Percentiles rank a stretch among this genome's conserved stretches.
phyloP scores from a whole-genome alignment of 2,329 filamentous ascomycete genomes.

The Beauveria rudraprayagi region DNA sequence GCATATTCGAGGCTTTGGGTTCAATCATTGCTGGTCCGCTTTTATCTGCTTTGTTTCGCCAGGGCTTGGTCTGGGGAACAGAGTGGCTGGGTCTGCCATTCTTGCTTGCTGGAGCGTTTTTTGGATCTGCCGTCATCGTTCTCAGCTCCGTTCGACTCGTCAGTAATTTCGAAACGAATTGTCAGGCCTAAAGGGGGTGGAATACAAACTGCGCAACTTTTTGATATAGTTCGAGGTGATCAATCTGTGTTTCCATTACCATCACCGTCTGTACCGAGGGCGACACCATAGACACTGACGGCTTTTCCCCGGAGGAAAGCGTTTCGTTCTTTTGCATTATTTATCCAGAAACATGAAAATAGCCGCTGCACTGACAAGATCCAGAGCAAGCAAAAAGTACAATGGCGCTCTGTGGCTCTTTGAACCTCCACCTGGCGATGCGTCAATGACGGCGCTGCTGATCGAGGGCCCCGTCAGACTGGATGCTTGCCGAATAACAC shows the following conservation, averaged over 20 bases:
- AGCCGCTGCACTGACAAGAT: slow-evolving; percentile 41
- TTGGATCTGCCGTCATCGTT: background rate
- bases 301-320: slow-evolving; percentile 36
- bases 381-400: slow-evolving; percentile 55
- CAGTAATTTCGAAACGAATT: background rate
- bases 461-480: slow-evolving; percentile 61
- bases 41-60: slow-evolving; percentile 13
- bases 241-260: background rate
- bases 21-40: slow-evolving; percentile 14
- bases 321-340: slow-evolving; percentile 50
- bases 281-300: background rate
- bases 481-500: slow-evolving; percentile 60
- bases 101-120: background rate
- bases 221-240: too few relatives aligned
- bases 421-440: slow-evolving; percentile 31
- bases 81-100: slow-evolving; percentile 15
- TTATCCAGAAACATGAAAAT: slow-evolving; percentile 49
- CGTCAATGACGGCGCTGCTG: slow-evolving; percentile 60
- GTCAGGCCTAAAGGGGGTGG: background rate
- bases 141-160: slow-evolving; percentile 15
- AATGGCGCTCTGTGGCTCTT: slow-evolving; percentile 55
- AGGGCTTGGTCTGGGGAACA: slow-evolving; percentile 12
- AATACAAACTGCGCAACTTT: background rate
- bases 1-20: slow-evolving; percentile 14
- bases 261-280: background rate